A percentile compares a stretch with the other conserved stretches of the same genome.
These are phyloP conservation scores for Myxozyma vanderwaltii DNA, from an alignment of 805 yeast species.

Conservation along the genomic window DNA sequence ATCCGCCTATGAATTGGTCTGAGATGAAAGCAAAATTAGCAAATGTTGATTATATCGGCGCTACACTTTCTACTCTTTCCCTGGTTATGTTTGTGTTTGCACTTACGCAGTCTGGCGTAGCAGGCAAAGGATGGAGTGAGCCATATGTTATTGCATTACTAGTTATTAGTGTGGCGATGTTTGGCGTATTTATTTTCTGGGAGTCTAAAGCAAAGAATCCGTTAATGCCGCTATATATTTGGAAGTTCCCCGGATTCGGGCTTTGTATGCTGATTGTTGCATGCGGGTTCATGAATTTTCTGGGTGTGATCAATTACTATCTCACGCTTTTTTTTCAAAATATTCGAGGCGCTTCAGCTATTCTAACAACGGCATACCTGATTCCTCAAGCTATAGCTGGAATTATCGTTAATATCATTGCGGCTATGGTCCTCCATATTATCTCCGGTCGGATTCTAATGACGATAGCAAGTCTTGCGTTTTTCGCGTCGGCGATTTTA, in stretches of 20 bases:
- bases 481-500: conserved; percentile 44
- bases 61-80: conserved; percentile 46
- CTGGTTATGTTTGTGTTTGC: conserved; percentile 50
- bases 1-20: conserved; percentile 42
- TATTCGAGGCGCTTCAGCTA: conserved; percentile 44
- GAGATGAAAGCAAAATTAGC: conserved; percentile 43
- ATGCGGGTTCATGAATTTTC: conserved; percentile 48
- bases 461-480: conserved; percentile 45
- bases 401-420: conserved; percentile 48
- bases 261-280: conserved; percentile 45
- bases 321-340: conserved; percentile 50
- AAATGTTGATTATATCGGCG: conserved; percentile 50
- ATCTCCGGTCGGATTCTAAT: conserved; percentile 50
- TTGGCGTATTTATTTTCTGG: conserved; percentile 45
- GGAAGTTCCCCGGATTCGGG: conserved; percentile 47
- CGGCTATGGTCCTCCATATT: conserved; percentile 51
- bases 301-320: conserved; percentile 48
- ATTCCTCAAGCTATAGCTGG: conserved; percentile 51
- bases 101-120: conserved; percentile 49
- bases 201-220: conserved; percentile 47
- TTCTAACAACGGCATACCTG: conserved; percentile 50
- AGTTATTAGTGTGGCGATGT: conserved; percentile 46
- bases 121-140: conserved; percentile 49
- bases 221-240: conserved; percentile 52
- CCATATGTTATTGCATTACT: conserved; percentile 51